Base-by-base conservation (phyloP, 2,329 filamentous ascomycete species). In the Sporothrix mexicana region DNA sequence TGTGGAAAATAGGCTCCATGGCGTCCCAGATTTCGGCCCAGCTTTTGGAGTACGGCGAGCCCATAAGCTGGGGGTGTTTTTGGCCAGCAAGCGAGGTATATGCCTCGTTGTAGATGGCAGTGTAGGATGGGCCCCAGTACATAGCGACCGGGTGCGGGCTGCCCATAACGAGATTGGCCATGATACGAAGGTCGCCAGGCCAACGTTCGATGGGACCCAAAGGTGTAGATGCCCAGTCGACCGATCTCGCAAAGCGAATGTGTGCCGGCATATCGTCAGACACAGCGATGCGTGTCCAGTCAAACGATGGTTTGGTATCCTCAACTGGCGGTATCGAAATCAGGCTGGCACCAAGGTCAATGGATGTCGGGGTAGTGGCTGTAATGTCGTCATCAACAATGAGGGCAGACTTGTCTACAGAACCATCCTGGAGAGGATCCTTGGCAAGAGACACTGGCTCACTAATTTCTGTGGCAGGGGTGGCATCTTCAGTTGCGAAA, bases 81-180 rank as follows among this genome's bases (percentile, higher is more conserved):
- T 91, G 85, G 3, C 93, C 93, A 2, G 92, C 92, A 51, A 95
- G 82, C 9, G 89, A 82, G 53, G 92, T 86, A 77, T 92, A 92
- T 0, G 90, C 89, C 78, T 93, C 91, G 77, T 93, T 93, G 80
- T 93, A 93, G 49, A 93, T 91, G 9, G 88, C 87, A 20, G 90
- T 87, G 53, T 88, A 84, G 86, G 94, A 90, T 1, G 86, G 84
- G 0, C 93, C 93, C 93, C 93, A 95, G 79, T 95, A 95, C 85
- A 94, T 89, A 8, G 91, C 91, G 5, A 90, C 89, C 1, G 92
- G 91, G 78, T 94, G 90, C 12, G 92, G 92, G 73, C 88, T 92
- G 15, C 88, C 91, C 92, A 96, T 94, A 76, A 97, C 89, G 59
- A 95, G 82, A 79, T 95, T 95, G 68, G 92, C 91, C 90, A 95